phyloP scores from a whole-genome alignment of 2,329 filamentous ascomycete species.

The Mycosphaerella sp. region DNA sequence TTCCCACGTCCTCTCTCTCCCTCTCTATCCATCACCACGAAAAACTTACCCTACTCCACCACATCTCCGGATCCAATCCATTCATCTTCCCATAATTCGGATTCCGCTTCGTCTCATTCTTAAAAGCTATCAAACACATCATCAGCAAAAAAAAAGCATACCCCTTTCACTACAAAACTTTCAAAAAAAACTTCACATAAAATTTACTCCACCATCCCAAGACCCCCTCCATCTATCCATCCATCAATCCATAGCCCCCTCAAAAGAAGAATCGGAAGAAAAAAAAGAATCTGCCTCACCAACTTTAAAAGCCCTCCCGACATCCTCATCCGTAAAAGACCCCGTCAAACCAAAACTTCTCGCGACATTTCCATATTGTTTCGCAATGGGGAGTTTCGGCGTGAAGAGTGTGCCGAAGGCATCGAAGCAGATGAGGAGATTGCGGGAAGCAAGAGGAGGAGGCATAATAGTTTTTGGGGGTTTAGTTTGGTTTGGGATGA shows the following conservation, averaged over 20 bases:
- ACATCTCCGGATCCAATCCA: slow-evolving; percentile 47
- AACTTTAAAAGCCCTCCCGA: slow-evolving; percentile 37
- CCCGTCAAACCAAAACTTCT: slow-evolving; percentile 44
- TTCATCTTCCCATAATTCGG: slow-evolving; percentile 55
- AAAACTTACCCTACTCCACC: slow-evolving; percentile 53
- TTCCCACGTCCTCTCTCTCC: too few relatives aligned
- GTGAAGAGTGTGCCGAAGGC: slow-evolving; percentile 59
- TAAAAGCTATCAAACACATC: slow-evolving; percentile 40
- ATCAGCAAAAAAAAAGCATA: background rate
- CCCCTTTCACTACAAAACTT: background rate
- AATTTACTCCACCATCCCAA: too few relatives aligned
- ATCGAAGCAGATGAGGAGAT: slow-evolving; percentile 56
- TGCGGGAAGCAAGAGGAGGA: slow-evolving; percentile 21
- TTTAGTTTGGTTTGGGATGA: background rate
- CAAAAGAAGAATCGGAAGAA: too few relatives aligned
- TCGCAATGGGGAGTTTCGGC: slow-evolving; percentile 45
- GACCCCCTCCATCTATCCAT: too few relatives aligned
- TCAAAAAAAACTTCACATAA: too few relatives aligned
- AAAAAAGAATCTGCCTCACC: slow-evolving; percentile 24
- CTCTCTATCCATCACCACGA: background rate
- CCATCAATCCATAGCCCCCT: too few relatives aligned
- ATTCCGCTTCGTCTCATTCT: slow-evolving; percentile 40
- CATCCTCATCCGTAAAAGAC: slow-evolving; percentile 37
- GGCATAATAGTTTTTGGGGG: slow-evolving; percentile 10
- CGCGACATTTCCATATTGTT: slow-evolving; percentile 51